Base-by-base conservation (phyloP, 768 basidiomycete species). In the Hericium erinaceus region DNA sequence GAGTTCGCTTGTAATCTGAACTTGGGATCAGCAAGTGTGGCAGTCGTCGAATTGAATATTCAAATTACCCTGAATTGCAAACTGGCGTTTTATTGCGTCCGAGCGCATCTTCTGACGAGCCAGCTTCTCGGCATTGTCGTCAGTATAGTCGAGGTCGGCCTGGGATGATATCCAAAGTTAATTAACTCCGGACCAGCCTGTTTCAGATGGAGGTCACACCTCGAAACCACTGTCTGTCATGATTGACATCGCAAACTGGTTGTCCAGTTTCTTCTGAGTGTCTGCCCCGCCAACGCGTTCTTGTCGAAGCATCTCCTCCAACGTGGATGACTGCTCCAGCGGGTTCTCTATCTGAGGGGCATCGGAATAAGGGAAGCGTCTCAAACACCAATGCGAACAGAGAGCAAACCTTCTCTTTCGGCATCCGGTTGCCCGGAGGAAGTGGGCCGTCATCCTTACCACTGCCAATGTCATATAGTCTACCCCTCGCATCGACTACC, bases 21-120 rank as follows among this genome's bases (percentile, higher is more conserved):
- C 39, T 24, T 41, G 49, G 22, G 48, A 39, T 53, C 57, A 22
- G 39, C 51, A 57, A 48, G 39, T 18, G 54, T 33, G 8, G 33
- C 33, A 10, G 33, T 8, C 33, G 5, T 33, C 51, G 54, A 46
- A 58, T 37, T 15, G 28, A 59, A 54, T 8, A 51, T 39, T 9
- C 18, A 33, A 26, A 11, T 41, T 60, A 92, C 94, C 95, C 58
- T 98, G 83, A 61, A 99, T 90, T 12, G 97, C 97, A 69, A 98
- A 99, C 63, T 93, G 90, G 48, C 95, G 83, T 69, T 94, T 98
- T 87, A 97, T 92, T 20, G 88, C 92, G 66, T 98, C 95, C 4
- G 87, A 84, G 54, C 94, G 89, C 91, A 98, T 94, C 73, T 95
- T 98, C 70, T 92, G 85, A 57, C 95, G 77, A 40, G 90, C 92